Conservation (phyloP, 208 protist species). For the Trypanosoma lewisi region DNA sequence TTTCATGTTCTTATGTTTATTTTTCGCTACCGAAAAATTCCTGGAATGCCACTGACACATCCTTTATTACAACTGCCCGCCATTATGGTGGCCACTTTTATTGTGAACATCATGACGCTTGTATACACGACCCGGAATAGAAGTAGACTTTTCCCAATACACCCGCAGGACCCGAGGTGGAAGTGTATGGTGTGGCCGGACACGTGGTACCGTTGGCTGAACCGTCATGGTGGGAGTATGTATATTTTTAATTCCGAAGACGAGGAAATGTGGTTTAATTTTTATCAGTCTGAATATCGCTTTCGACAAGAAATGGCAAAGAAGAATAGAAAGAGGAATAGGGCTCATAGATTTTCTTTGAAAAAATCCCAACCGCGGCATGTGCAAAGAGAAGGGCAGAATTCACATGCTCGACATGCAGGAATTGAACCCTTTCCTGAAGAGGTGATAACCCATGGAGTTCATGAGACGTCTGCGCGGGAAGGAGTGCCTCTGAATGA, state of each 20-base stretch:
- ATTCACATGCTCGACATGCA: too few species aligned
- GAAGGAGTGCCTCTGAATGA: too few species aligned
- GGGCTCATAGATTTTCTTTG: too few species aligned
- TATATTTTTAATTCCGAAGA: constrained; percentile 83
- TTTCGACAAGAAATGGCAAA: constrained; percentile 57
- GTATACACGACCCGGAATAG: constrained; percentile 78
- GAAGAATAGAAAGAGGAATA: constrained; percentile 37
- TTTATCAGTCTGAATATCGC: constrained; percentile 66
- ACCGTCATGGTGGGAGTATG: constrained; percentile 83
- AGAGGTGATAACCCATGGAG: too few species aligned
- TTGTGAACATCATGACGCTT: constrained; percentile 85
- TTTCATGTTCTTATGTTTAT: constrained; percentile 43
- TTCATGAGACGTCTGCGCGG: too few species aligned
- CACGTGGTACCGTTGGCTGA: constrained; percentile 82
- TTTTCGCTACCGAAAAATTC: constrained; percentile 16
- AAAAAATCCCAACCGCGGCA: too few species aligned
- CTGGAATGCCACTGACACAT: constrained; percentile 33
- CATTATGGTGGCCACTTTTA: constrained; percentile 61
- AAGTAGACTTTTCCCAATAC: constrained; percentile 52
- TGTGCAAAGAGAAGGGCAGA: too few species aligned
- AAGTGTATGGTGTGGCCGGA: constrained; percentile 86
- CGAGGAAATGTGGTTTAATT: constrained; percentile 77
- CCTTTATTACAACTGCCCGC: constrained; percentile 67
- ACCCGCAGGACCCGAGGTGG: constrained; percentile 73
- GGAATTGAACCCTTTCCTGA: too few species aligned